Evolutionary conservation across 1,284 basidiomycete genomes (phyloP), one percentile per base, ranked within the genome.

Genomic region (Austroboletus rostrupii): DNA sequence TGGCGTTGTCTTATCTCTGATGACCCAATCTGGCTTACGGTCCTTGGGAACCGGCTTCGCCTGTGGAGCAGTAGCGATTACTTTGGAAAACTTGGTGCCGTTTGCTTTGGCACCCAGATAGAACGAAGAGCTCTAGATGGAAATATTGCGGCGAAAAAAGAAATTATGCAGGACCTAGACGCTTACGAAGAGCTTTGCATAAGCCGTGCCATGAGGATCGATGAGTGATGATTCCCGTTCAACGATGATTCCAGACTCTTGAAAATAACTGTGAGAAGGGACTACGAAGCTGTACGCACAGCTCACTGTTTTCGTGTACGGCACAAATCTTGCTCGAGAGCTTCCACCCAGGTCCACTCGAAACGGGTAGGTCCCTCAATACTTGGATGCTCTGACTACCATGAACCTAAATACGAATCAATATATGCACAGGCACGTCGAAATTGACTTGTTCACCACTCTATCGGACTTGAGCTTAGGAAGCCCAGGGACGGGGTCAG

Each of bases 171-270:
- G 6, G 48, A 33, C 70, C 76, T 42, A 16, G 13, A 33, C 1
- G 10, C 57, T 54, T 57, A 88, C 86, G 57, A 83, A 87, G 63
- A 90, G 82, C 58, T 78, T 83, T 16, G 86, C 84, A 57, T 92
- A 91, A 3, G 75, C 72, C 1, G 74, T 77, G 32, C 81, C 85
- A 0, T 79, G 67, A 7, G 82, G 72, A 60, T 85, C 83, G 19
- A 87, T 70, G 32, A 92, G 78, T 2, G 74, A 60, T 40, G 74
- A 74, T 62, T 90, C 87, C 14, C 67, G 69, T 45, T 87, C 88
- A 13, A 89, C 54, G 48, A 92, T 79, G 52, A 92, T 80, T 3
- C 90, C 90, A 42, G 81, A 84, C 64, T 87, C 88, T 90, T 55
- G 11, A 44, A 39, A 32, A 12, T 32, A 19, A 10, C 31, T 1